These are phyloP conservation scores for Phoma sp. DNA, from an alignment of 2,329 filamentous ascomycete species.

Conservation along the genomic window DNA sequence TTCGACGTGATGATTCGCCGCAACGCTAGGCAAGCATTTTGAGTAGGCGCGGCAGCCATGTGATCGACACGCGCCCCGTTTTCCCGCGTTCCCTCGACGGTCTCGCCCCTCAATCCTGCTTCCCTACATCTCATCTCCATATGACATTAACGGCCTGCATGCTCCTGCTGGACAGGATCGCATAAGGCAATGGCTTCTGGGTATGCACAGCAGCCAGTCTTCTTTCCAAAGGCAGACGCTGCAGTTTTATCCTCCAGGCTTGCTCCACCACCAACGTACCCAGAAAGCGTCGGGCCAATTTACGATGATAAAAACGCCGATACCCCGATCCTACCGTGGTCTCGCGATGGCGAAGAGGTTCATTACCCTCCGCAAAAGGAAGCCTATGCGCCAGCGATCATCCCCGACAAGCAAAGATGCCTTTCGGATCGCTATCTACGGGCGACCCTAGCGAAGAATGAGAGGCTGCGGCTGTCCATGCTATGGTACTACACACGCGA, in stretches of 20 bases:
- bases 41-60: too few relatives aligned
- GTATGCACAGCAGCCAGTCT: neutral
- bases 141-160: too few relatives aligned
- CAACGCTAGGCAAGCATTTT: too few relatives aligned
- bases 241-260: neutral
- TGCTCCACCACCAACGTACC: neutral
- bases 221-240: neutral
- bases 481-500: neutral
- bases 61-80: too few relatives aligned
- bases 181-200: too few relatives aligned
- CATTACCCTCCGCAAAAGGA: neutral
- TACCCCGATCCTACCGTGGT: neutral
- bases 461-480: constrained; percentile 1
- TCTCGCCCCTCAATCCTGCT: too few relatives aligned
- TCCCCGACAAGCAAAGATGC: neutral
- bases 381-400: neutral
- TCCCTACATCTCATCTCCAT: too few relatives aligned
- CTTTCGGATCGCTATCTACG: neutral
- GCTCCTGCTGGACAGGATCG: too few relatives aligned
- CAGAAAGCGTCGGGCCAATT: neutral
- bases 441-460: neutral
- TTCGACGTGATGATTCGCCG: too few relatives aligned
- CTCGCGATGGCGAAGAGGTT: neutral
- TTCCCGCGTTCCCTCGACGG: too few relatives aligned
- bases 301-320: neutral